Percentiles rank a stretch among this genome's conserved stretches.
These are phyloP conservation scores for Fusarium buharicum DNA, from an alignment of 2,329 filamentous ascomycete species.

Conservation along the genomic window DNA sequence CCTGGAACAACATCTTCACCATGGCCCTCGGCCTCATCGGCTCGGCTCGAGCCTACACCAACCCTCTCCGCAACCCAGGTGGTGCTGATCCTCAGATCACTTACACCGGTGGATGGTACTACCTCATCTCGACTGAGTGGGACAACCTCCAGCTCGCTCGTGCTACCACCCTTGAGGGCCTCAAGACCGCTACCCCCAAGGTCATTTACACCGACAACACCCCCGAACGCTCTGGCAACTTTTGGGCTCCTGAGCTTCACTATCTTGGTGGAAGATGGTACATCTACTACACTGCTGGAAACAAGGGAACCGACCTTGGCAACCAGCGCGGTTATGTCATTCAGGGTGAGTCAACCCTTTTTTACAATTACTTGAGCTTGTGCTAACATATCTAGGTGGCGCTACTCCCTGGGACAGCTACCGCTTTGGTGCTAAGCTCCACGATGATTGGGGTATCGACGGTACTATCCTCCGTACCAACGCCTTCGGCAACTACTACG, in stretches of 20 bases:
- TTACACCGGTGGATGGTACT: constrained; percentile 65
- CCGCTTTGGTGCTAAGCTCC: constrained; percentile 60
- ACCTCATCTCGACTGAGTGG: constrained; percentile 67
- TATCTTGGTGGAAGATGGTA: constrained; percentile 62
- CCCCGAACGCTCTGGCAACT: constrained; percentile 61
- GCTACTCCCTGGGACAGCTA: constrained; percentile 62
- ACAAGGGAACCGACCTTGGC: constrained; percentile 53
- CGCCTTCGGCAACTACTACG: constrained; percentile 60
- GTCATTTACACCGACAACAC: constrained; percentile 61
- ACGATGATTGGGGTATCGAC: constrained; percentile 63
- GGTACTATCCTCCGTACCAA: constrained; percentile 62
- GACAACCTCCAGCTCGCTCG: constrained; percentile 64
- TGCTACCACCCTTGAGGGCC: constrained; percentile 62
- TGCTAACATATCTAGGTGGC: constrained; percentile 53
- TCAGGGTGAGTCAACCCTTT: constrained; percentile 51
- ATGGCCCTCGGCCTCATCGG: constrained; percentile 25
- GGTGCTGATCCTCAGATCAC: constrained; percentile 65
- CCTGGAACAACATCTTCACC: constrained; percentile 26
- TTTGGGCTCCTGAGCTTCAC: constrained; percentile 69
- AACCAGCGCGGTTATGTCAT: constrained; percentile 64
- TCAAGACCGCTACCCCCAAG: constrained; percentile 64
- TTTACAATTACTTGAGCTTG: fast-evolving
- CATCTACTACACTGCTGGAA: constrained; percentile 67
- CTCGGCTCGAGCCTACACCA: constrained; percentile 55
- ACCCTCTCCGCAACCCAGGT: constrained; percentile 61